phyloP scores from a whole-genome alignment of 2,329 filamentous ascomycete genomes.

The Cladorrhinum sp. region DNA sequence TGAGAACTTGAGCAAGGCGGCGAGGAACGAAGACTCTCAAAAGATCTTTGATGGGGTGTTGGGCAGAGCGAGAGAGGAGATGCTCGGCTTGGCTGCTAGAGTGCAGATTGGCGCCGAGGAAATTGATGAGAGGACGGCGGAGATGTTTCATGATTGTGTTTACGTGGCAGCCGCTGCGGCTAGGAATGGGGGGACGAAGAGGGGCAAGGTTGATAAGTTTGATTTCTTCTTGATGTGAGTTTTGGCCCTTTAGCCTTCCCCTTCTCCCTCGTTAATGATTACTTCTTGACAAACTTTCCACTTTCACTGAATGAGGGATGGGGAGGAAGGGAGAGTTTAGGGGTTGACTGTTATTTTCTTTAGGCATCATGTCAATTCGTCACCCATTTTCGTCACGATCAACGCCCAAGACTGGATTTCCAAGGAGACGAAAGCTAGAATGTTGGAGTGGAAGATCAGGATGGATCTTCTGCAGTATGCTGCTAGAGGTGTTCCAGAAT shows the following conservation, averaged over 20 bases:
- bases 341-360: constrained; percentile 28
- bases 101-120: constrained; percentile 52
- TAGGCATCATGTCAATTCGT: constrained; percentile 72
- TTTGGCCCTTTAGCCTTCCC: not conserved
- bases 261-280: not conserved
- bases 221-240: constrained; percentile 72
- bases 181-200: constrained; percentile 20
- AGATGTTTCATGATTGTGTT: constrained; percentile 66
- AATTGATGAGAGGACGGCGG: constrained; percentile 41
- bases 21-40: constrained; percentile 52
- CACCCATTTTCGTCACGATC: constrained; percentile 72
- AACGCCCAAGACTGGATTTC: constrained; percentile 60
- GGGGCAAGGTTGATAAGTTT: constrained; percentile 64
- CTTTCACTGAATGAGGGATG: not conserved
- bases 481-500: constrained; percentile 60
- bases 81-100: constrained; percentile 58
- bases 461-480: constrained; percentile 72
- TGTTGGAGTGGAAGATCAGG: constrained; percentile 81
- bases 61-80: constrained; percentile 58
- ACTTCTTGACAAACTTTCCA: too few relatives aligned
- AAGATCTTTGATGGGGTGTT: constrained; percentile 70
- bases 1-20: constrained; percentile 54
- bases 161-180: constrained; percentile 54
- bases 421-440: constrained; percentile 57
- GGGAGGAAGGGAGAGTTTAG: not conserved